Percentiles rank a stretch among this genome's conserved stretches.
These are phyloP conservation scores for Pseudoturritis turrita DNA, from an alignment of 345 rosid genomes.

Conservation along the genomic window DNA sequence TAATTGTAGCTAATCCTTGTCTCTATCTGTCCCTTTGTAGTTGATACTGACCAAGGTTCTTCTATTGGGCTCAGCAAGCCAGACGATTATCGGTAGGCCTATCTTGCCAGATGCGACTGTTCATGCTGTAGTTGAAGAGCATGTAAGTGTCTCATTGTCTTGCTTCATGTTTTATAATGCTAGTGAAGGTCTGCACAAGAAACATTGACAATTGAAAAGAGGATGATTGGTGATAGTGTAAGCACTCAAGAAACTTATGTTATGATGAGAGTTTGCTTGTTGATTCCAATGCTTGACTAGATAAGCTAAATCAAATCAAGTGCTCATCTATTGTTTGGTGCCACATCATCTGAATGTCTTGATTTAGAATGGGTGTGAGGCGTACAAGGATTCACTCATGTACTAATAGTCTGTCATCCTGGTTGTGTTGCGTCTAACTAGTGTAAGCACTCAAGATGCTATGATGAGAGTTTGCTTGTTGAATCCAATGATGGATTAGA, in stretches of 20 bases:
- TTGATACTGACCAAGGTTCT: slow-evolving; percentile 82
- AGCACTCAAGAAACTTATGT: not conserved
- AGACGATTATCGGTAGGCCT: slow-evolving; percentile 85
- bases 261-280: not conserved
- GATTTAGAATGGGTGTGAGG: not conserved
- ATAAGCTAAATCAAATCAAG: not conserved
- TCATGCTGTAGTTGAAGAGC: slow-evolving; percentile 97
- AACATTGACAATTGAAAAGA: not conserved
- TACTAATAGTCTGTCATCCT: not conserved
- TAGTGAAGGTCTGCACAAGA: not conserved
- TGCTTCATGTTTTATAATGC: not conserved
- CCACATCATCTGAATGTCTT: not conserved
- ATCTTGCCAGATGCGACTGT: slow-evolving; percentile 76
- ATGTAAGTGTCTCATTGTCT: slow-evolving; percentile 51
- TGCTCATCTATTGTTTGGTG: not conserved
- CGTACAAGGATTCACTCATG: not conserved
- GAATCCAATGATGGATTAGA: no score
- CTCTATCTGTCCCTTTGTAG: slow-evolving; percentile 38
- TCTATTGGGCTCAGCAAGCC: slow-evolving; percentile 65
- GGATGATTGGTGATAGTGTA: not conserved
- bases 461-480: no score
- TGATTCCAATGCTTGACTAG: not conserved
- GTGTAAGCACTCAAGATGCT: not conserved
- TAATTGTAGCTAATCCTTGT: not conserved
- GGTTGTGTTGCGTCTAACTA: not conserved